Percentiles rank a stretch among this genome's conserved stretches.
These are phyloP conservation scores for Bimuria novae-zelandiae DNA, from an alignment of 2,329 filamentous ascomycete species.

Conservation along the genomic window DNA sequence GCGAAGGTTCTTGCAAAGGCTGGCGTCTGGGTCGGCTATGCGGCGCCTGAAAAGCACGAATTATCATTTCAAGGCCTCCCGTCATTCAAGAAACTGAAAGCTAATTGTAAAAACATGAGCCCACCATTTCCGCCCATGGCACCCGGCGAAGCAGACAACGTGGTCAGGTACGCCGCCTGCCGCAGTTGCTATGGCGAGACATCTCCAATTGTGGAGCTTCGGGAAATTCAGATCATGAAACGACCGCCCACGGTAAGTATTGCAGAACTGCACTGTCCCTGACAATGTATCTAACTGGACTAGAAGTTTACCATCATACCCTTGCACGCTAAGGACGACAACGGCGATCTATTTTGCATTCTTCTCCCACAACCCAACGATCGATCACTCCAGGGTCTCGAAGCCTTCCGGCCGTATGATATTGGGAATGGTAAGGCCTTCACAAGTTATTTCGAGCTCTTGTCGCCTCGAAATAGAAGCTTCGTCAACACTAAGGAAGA, in stretches of 20 bases:
- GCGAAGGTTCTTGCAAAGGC: slow-evolving; percentile 17
- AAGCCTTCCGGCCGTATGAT: slow-evolving; percentile 18
- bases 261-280: neutral
- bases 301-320: slow-evolving; percentile 25
- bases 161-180: slow-evolving; percentile 21
- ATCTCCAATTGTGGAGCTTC: slow-evolving; percentile 20
- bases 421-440: slow-evolving; percentile 13
- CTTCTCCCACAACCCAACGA: slow-evolving; percentile 20
- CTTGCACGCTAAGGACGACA: slow-evolving; percentile 17
- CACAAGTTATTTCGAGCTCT: slow-evolving; percentile 19
- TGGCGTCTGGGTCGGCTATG: slow-evolving; percentile 31
- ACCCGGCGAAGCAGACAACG: slow-evolving; percentile 2
- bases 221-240: slow-evolving; percentile 17
- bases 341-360: slow-evolving; percentile 25
- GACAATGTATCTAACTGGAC: slow-evolving; percentile 10
- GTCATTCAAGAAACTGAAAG: slow-evolving; percentile 18
- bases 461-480: slow-evolving; percentile 18
- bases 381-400: slow-evolving; percentile 16
- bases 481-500: neutral
- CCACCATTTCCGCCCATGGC: slow-evolving; percentile 14
- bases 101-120: slow-evolving; percentile 13
- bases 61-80: slow-evolving; percentile 18
- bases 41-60: slow-evolving; percentile 15
- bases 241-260: slow-evolving; percentile 12
- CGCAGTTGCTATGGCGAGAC: slow-evolving; percentile 20